These are phyloP conservation scores for Hsuehochloa calcarea DNA, from an alignment of 176 grass and related monocot species.

Conservation along the genomic window DNA sequence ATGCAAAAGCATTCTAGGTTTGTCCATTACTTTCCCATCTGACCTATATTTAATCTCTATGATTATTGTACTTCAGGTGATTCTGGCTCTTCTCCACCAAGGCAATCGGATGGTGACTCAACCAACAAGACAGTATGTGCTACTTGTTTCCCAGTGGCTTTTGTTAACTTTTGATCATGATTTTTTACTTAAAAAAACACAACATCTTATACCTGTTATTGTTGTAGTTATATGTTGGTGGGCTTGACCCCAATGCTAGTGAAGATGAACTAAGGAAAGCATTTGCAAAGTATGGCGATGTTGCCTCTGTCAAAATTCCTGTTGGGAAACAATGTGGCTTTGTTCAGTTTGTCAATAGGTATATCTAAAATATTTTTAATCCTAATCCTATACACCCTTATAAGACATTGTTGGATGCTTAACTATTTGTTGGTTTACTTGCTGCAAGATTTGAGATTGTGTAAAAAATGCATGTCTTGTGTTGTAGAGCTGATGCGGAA, in stretches of 20 bases:
- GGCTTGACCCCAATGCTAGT: slow-evolving; percentile 67
- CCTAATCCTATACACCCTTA: slow-evolving; percentile 1
- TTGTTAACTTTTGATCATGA: not conserved
- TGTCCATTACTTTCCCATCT: not conserved
- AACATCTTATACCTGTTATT: slow-evolving; percentile 16
- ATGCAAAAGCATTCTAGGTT: not conserved
- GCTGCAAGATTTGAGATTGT: slow-evolving; percentile 5
- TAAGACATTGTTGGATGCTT: not conserved
- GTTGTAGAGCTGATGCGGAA: slow-evolving; percentile 83
- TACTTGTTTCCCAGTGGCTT: not conserved
- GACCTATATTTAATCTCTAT: slow-evolving; percentile 6
- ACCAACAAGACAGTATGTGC: slow-evolving; percentile 56
- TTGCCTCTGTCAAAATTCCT: slow-evolving; percentile 93
- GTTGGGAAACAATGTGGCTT: slow-evolving; percentile 92
- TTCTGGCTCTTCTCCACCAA: slow-evolving; percentile 53
- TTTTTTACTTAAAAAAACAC: not conserved
- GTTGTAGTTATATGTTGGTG: slow-evolving; percentile 87
- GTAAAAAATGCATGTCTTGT: not conserved
- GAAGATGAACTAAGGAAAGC: slow-evolving; percentile 87
- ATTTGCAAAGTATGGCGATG: slow-evolving; percentile 84
- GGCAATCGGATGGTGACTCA: slow-evolving; percentile 49
- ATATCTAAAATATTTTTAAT: slow-evolving; percentile 19
- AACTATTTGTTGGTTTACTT: slow-evolving; percentile 5
- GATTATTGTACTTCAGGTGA: slow-evolving; percentile 41
- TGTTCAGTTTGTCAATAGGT: slow-evolving; percentile 94